Percentiles rank a stretch among this genome's conserved stretches.
Conservation (phyloP, 2,329 filamentous ascomycete species). For the Aureobasidium uvarum region DNA sequence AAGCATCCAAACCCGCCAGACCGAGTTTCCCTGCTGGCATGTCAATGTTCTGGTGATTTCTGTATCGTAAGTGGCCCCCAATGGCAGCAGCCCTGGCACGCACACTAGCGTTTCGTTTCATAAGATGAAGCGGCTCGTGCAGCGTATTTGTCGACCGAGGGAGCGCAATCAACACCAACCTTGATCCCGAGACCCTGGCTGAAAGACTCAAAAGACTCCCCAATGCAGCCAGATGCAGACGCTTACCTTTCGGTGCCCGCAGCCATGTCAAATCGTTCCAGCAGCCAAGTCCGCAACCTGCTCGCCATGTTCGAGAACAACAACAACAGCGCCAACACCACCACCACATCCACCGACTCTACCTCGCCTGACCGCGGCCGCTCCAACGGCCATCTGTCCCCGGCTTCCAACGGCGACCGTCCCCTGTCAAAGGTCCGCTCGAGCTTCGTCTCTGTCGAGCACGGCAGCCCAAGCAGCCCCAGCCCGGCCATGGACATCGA, state of each 20-base stretch:
- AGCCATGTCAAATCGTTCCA: conserved; percentile 49
- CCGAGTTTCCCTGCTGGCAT: conserved; percentile 14
- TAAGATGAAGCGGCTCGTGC: conserved; percentile 25
- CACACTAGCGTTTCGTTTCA: conserved; percentile 24
- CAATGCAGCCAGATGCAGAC: conserved; percentile 18
- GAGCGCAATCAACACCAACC: conserved; percentile 16
- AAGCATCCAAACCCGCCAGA: background rate
- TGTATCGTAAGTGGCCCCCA: conserved; percentile 9
- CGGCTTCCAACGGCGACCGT: conserved; percentile 34
- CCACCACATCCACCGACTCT: conserved; percentile 32
- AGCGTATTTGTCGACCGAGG: conserved; percentile 12
- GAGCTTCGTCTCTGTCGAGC: conserved; percentile 50
- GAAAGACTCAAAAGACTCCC: conserved; percentile 13
- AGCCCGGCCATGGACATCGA: conserved; percentile 27
- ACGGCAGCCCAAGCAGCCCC: conserved; percentile 26
- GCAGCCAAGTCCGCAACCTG: conserved; percentile 49
- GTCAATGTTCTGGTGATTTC: background rate
- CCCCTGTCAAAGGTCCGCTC: conserved; percentile 48
- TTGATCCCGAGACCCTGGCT: conserved; percentile 12
- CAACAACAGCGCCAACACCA: background rate
- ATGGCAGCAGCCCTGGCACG: conserved; percentile 11
- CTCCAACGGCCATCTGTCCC: conserved; percentile 38
- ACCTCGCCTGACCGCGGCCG: conserved; percentile 46
- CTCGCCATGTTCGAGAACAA: conserved; percentile 52
- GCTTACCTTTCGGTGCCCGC: conserved; percentile 27